Conservation (phyloP, 345 rosid species). For the Isatis tinctoria region DNA sequence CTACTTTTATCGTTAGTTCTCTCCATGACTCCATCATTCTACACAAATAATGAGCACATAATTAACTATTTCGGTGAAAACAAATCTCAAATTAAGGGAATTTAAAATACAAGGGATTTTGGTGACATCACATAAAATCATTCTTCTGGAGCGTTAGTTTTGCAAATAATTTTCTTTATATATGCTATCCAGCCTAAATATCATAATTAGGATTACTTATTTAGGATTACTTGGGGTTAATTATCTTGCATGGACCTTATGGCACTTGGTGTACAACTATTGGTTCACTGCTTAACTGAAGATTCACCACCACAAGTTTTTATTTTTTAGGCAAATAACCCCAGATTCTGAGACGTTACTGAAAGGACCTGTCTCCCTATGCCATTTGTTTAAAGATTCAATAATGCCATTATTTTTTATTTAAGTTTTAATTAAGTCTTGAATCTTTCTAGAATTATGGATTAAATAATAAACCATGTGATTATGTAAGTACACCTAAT, state of each 20-base stretch:
- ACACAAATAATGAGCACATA: background rate
- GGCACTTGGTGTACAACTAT: background rate
- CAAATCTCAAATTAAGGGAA: background rate
- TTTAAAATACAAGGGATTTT: background rate
- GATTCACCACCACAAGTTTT: slow-evolving; percentile 25
- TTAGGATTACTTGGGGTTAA: background rate
- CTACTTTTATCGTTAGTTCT: background rate
- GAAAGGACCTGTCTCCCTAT: background rate
- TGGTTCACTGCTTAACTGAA: background rate
- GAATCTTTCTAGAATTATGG: slow-evolving; percentile 12
- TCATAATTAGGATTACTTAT: background rate
- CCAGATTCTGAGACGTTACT: slow-evolving; percentile 18
- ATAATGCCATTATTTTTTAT: background rate
- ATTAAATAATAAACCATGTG: background rate
- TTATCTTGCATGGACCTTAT: slow-evolving; percentile 2
- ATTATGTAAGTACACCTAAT: slow-evolving; percentile 30
- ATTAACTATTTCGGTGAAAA: background rate
- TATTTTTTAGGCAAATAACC: slow-evolving; percentile 1
- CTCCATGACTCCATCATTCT: background rate
- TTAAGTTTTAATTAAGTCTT: background rate
- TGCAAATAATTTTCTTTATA: background rate
- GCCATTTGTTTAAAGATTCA: slow-evolving; percentile 18
- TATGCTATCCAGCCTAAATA: background rate
- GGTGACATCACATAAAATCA: background rate
- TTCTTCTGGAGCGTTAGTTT: background rate